Evolutionary conservation across 768 basidiomycete species (phyloP).

Genomic region (Infundibulicybe gibba): DNA sequence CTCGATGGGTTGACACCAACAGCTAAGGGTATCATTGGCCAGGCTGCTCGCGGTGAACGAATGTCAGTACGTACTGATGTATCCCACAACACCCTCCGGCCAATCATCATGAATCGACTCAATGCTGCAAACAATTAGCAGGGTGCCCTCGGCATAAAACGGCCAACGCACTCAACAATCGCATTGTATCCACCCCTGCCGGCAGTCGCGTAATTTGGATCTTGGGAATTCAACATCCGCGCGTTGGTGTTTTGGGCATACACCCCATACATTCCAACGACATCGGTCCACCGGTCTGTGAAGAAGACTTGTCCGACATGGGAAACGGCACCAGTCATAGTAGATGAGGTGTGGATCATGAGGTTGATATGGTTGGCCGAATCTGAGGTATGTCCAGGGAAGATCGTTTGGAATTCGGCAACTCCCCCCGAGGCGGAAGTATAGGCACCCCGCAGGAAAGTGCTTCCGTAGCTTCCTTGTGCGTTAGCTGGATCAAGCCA

Average conservation of each 20-base stretch:
- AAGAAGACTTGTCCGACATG: conserved; percentile 16
- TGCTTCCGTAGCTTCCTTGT: conserved; percentile 9
- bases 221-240: conserved; percentile 18
- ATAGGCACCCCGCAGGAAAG: conserved; percentile 14
- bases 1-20: conserved; percentile 25
- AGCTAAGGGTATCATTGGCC: conserved; percentile 10
- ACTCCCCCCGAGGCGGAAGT: conserved; percentile 7
- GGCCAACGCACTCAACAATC: conserved; percentile 20
- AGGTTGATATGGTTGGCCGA: conserved; percentile 15
- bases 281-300: conserved; percentile 18
- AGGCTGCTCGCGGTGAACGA: background rate
- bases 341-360: conserved; percentile 12
- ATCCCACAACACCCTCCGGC: conserved; percentile 25
- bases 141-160: background rate
- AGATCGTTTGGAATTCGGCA: conserved; percentile 15
- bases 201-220: conserved; percentile 15
- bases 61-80: conserved; percentile 19
- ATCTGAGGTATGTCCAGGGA: conserved; percentile 10
- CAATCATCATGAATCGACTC: conserved; percentile 23
- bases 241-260: conserved; percentile 14
- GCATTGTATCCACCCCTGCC: conserved; percentile 22
- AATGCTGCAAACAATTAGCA: conserved; percentile 11
- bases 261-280: conserved; percentile 9
- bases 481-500: conserved; percentile 9
- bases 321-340: conserved; percentile 8